Base-by-base conservation (phyloP, 2,329 filamentous ascomycete genomes). In the Paecilomyces variotii region DNA sequence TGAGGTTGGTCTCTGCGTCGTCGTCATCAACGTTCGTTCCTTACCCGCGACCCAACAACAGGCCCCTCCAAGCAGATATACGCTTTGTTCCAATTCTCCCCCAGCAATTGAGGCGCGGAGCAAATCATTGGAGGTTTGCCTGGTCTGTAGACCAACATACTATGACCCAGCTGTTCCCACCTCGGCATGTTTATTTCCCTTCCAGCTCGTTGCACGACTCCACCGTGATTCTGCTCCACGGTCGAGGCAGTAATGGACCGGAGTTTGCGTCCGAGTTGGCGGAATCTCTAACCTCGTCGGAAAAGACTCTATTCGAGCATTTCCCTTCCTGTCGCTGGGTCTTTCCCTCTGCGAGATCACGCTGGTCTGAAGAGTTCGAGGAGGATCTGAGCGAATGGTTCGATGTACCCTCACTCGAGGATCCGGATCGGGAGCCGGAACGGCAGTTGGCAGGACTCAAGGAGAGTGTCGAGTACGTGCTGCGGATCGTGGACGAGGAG, bases 201-300 rank as follows among this genome's bases (percentile, higher is more conserved):
- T 50, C 51, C 26, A 35, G 4, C 25, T 14, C 30, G 39, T 35
- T 54, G 28, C 60, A 62, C 27, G 28, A 51, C 49, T 50, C 39
- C 25, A 62, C 60, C 14, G 59, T 62, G 19, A 60, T 62, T 11
- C 53, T 62, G 19, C 55, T 62, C n/a, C 60, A 60, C 51, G 60
- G 56, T 27, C 59, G 59, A 11, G 51, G 56, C 53, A 57, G 53
- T 50, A 62, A 57, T 49, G 60, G 60, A 7, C 56, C 59, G 7
- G 53, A 59, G 24, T 55, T 62, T 53, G 59, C 60, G 24, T 54
- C 49, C 11, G 19, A 56, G 50, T 34, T 60, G 6, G 57, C 54
- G 27, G 55, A 56, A 24, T 57, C 55, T 9, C 19, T 32, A 25
- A 54, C 45, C 4, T 30, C 56, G 6, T 50, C 56, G 3, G 55